phyloP scores from a whole-genome alignment of 164 flowering plant species.

The Kingdonia uniflora region DNA sequence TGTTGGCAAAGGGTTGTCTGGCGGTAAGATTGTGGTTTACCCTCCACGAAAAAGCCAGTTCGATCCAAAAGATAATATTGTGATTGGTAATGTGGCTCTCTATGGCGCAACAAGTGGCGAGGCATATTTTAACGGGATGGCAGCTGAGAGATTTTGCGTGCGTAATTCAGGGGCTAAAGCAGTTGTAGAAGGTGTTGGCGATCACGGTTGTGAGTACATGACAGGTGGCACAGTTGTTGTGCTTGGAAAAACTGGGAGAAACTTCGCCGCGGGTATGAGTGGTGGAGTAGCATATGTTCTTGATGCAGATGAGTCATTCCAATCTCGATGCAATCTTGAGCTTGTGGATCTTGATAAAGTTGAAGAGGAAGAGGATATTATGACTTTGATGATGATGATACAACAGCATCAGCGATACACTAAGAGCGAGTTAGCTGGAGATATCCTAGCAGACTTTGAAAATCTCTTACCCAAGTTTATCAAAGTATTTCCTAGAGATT shows the following conservation, averaged over 20 bases:
- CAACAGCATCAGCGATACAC: slow-evolving; percentile 98
- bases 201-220: slow-evolving; percentile 99
- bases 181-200: slow-evolving; percentile 98
- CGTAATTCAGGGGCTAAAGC: slow-evolving; percentile 97
- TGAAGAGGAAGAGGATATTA: slow-evolving; percentile 82
- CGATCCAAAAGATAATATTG: slow-evolving; percentile 96
- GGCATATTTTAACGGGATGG: slow-evolving; percentile 99
- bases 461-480: slow-evolving; percentile 73
- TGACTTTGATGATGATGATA: slow-evolving; percentile 81
- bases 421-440: slow-evolving; percentile 64
- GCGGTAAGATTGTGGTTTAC: slow-evolving; percentile 93
- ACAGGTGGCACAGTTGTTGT: slow-evolving; percentile 97
- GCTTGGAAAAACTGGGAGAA: slow-evolving; percentile 93
- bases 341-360: slow-evolving; percentile 97
- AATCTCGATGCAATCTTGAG: slow-evolving; percentile 71
- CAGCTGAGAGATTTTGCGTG: slow-evolving; percentile 98
- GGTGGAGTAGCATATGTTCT: slow-evolving; percentile 98
- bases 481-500: slow-evolving; percentile 93
- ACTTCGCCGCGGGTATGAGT: slow-evolving; percentile 99
- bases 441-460: slow-evolving; percentile 74
- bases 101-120: slow-evolving; percentile 96
- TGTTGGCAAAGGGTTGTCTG: slow-evolving; percentile 97
- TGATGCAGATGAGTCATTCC: slow-evolving; percentile 63
- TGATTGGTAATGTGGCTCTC: slow-evolving; percentile 96
- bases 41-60: slow-evolving; percentile 79